phyloP scores from a whole-genome alignment of 345 rosid genomes.

The Eutrema japonicum region DNA sequence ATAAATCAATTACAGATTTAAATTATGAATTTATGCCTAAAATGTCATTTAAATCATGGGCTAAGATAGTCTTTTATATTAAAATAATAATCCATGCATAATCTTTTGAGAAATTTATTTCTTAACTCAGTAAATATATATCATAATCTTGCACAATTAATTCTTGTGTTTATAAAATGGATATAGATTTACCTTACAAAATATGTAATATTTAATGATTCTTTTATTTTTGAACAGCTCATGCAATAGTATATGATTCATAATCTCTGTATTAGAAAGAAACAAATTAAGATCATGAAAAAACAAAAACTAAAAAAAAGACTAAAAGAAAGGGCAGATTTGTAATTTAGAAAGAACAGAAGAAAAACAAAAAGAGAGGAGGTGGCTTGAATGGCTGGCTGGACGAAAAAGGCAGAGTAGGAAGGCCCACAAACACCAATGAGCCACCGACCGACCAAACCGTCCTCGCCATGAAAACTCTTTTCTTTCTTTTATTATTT shows the following conservation, averaged over 20 bases:
- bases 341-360: constrained; percentile 36
- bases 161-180: background rate
- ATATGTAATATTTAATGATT: background rate
- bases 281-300: background rate
- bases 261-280: background rate
- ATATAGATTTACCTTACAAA: background rate
- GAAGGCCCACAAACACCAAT: constrained; percentile 40
- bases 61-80: background rate
- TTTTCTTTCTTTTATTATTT: background rate
- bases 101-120: background rate
- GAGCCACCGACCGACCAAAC: constrained; percentile 76
- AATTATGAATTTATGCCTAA: background rate
- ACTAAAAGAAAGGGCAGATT: constrained; percentile 23
- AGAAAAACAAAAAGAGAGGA: constrained; percentile 38
- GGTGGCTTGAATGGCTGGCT: constrained; percentile 38
- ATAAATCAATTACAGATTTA: background rate
- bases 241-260: background rate
- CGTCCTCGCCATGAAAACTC: constrained; percentile 50
- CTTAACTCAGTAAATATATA: background rate
- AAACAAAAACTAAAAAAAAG: background rate
- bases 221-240: no score
- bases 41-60: background rate
- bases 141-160: background rate
- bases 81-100: background rate
- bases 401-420: constrained; percentile 52